Percentiles rank a stretch among this genome's conserved stretches.
phyloP scores from a whole-genome alignment of 257 asterid species.

The Solanum clarkiae region DNA sequence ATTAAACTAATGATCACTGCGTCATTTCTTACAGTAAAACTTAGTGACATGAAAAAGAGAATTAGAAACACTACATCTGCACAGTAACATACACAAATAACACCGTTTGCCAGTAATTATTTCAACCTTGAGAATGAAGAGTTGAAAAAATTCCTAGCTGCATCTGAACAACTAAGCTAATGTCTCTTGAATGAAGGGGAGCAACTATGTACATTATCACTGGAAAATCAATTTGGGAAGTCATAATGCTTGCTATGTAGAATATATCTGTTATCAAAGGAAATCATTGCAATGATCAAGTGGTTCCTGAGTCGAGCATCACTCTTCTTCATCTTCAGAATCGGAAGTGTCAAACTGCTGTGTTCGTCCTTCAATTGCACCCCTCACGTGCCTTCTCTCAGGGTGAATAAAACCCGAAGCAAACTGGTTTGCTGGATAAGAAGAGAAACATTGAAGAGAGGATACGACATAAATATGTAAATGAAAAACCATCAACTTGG shows the following conservation, averaged over 20 bases:
- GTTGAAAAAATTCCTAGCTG: background rate
- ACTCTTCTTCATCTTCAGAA: conserved; percentile 42
- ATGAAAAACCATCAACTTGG: too few species aligned
- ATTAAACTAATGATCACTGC: background rate
- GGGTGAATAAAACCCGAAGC: conserved; percentile 38
- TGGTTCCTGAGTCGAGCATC: background rate
- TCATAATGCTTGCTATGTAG: background rate
- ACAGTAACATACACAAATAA: background rate
- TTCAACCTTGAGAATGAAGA: background rate
- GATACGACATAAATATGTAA: background rate
- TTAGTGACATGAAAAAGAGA: background rate
- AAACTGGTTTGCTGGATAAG: background rate
- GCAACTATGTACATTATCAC: background rate
- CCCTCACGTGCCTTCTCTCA: conserved; percentile 19
- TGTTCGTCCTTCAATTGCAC: conserved; percentile 39
- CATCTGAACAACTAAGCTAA: background rate
- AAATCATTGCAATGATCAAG: background rate
- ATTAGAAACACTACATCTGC: background rate
- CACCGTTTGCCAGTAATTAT: background rate
- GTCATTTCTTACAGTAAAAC: background rate
- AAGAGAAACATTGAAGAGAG: conserved; percentile 10
- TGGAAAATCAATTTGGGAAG: background rate
- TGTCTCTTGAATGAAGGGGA: background rate
- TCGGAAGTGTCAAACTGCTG: conserved; percentile 34
- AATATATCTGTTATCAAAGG: background rate